Conservation (phyloP, 2,329 filamentous ascomycete species). For the Ustulina deusta region DNA sequence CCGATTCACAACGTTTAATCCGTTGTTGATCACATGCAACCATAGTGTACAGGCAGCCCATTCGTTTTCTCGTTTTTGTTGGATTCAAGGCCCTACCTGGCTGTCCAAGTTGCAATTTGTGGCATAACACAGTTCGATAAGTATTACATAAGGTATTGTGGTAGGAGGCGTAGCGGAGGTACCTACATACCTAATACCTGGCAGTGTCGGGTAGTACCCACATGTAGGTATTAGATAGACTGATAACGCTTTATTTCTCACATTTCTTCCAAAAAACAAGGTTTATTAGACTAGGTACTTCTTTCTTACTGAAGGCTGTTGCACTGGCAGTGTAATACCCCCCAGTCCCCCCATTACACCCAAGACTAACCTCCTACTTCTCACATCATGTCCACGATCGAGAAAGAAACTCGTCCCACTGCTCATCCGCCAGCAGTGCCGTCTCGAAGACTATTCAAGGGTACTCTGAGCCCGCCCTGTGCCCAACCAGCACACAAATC, state of each 20-base stretch:
- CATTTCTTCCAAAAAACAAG: too few relatives aligned
- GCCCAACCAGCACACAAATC: constrained; percentile 42
- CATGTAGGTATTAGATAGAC: too few relatives aligned
- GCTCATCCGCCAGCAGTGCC: constrained; percentile 16
- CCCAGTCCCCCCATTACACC: not conserved
- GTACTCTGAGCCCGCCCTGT: constrained; percentile 42
- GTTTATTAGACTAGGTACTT: not conserved
- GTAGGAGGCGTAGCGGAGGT: too few relatives aligned
- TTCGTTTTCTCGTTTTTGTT: not conserved
- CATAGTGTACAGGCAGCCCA: not conserved
- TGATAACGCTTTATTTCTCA: too few relatives aligned
- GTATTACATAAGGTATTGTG: too few relatives aligned
- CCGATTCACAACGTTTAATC: not conserved
- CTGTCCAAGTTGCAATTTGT: not conserved
- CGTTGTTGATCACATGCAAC: not conserved
- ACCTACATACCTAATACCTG: too few relatives aligned
- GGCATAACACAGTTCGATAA: not conserved
- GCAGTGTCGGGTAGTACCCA: too few relatives aligned
- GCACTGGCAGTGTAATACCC: not conserved
- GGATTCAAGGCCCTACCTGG: not conserved
- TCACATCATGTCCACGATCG: constrained; percentile 22
- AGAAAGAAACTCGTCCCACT: constrained; percentile 21
- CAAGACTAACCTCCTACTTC: not conserved
- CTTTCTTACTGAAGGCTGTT: not conserved
- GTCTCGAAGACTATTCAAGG: constrained; percentile 43